phyloP scores from a whole-genome alignment of 2,329 filamentous ascomycete genomes.

The Ascochyta lentis region DNA sequence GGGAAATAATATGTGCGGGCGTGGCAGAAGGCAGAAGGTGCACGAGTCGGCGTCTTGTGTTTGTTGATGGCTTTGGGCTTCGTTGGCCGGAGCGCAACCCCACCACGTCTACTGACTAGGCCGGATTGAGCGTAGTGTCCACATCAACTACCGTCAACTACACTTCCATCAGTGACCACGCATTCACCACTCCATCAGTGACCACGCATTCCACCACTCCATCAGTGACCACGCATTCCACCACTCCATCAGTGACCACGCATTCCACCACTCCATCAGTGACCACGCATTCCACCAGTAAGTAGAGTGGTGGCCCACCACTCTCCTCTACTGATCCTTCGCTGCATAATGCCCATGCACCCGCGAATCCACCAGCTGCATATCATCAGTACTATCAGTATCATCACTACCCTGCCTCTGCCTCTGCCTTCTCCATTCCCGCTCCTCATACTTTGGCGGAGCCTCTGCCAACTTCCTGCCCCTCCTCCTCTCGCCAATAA shows the following conservation, averaged over 20 bases:
- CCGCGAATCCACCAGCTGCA: slow-evolving; percentile 1
- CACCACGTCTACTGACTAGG: slow-evolving; percentile 15
- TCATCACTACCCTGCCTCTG: background rate
- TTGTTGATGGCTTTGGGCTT: slow-evolving; percentile 32
- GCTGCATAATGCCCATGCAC: slow-evolving; percentile 30
- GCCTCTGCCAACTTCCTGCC: background rate
- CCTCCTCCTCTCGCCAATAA: slow-evolving; percentile 40
- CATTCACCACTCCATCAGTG: background rate
- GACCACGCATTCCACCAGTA: slow-evolving; percentile 11
- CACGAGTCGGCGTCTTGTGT: slow-evolving; percentile 27
- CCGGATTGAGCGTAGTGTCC: background rate
- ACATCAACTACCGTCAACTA: no score
- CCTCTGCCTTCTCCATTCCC: background rate
- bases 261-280: no score
- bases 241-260: no score
- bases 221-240: slow-evolving; percentile 6
- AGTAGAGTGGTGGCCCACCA: no score
- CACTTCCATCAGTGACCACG: no score
- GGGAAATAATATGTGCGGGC: slow-evolving; percentile 4
- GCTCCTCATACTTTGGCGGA: slow-evolving; percentile 26
- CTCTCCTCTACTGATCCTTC: slow-evolving; percentile 13
- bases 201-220: no score
- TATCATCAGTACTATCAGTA: slow-evolving; percentile 4
- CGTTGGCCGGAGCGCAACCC: slow-evolving; percentile 22
- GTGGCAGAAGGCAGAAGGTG: slow-evolving; percentile 1